Evolutionary conservation across 2,329 filamentous ascomycete species (phyloP).

Genomic region (Pseudovirgaria hyperparasitica): DNA sequence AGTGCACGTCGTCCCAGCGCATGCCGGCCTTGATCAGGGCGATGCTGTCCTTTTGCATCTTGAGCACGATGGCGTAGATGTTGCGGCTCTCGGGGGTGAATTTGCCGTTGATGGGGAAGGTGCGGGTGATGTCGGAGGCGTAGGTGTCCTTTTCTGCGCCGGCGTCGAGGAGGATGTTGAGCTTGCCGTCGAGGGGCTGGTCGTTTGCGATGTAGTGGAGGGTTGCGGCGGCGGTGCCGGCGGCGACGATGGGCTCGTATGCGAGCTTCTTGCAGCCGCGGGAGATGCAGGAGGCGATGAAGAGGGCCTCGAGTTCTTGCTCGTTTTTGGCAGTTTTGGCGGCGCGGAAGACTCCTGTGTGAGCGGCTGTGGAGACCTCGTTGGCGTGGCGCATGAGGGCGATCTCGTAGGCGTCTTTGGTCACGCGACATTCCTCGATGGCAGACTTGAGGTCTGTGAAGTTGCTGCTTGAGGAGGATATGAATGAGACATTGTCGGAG

Average conservation of each 20-base stretch:
- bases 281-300: conserved; percentile 63
- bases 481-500: conserved; percentile 57
- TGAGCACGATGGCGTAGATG: conserved; percentile 72
- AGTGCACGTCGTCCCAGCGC: conserved; percentile 70
- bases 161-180: conserved; percentile 73
- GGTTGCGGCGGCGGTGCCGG: conserved; percentile 67
- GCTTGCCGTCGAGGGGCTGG: conserved; percentile 41
- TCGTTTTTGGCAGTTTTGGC: conserved; percentile 61
- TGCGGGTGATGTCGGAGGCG: conserved; percentile 59
- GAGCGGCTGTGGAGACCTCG: conserved; percentile 63
- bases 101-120: conserved; percentile 63
- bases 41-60: conserved; percentile 76
- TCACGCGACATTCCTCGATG: conserved; percentile 67
- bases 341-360: conserved; percentile 53
- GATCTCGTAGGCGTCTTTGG: conserved; percentile 81
- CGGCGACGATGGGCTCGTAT: conserved; percentile 76
- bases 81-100: conserved; percentile 26
- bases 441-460: conserved; percentile 42
- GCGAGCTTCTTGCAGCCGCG: conserved; percentile 70
- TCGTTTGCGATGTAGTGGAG: conserved; percentile 64
- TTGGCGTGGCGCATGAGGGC: conserved; percentile 71
- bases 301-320: conserved; percentile 68
- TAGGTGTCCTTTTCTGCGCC: conserved; percentile 46
- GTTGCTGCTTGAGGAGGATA: conserved; percentile 55
- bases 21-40: conserved; percentile 59